These are phyloP conservation scores for Dryas integrifolia DNA, from an alignment of 331 rosid genomes.

Conservation along the genomic window DNA sequence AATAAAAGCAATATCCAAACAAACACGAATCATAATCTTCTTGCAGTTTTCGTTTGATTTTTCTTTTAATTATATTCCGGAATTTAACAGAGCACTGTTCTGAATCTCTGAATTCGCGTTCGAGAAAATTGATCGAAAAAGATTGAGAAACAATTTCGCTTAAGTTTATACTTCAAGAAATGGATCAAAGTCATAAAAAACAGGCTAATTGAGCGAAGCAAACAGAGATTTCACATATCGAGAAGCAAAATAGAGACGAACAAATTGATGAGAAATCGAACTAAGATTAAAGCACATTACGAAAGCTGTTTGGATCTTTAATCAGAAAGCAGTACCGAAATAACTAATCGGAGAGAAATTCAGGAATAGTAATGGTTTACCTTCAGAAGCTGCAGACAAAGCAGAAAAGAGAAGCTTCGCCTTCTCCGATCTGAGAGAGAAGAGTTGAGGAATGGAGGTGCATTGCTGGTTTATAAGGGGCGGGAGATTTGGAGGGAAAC, in stretches of 20 bases:
- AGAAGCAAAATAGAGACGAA: not conserved
- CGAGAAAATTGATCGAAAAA: too few relatives aligned
- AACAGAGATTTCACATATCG: not conserved
- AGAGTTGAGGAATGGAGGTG: slow-evolving; percentile 1
- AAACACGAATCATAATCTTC: not conserved
- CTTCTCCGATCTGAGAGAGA: slow-evolving; percentile 4
- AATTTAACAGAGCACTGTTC: not conserved
- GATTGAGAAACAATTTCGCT: not conserved
- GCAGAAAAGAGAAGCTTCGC: not conserved
- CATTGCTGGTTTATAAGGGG: slow-evolving; percentile 12
- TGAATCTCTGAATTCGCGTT: not conserved
- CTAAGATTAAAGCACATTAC: not conserved
- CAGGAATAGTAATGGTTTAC: not conserved
- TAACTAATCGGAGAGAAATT: not conserved
- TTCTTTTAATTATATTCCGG: not conserved
- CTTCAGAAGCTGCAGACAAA: not conserved
- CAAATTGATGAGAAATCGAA: not conserved
- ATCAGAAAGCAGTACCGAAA: not conserved
- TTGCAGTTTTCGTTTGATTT: not conserved
- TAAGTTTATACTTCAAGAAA: not conserved
- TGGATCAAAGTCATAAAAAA: not conserved
- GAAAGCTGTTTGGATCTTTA: slow-evolving; percentile 4
- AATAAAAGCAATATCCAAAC: not conserved
- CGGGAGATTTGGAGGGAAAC: slow-evolving; percentile 30
- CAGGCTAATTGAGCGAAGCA: not conserved